phyloP scores from a whole-genome alignment of 306 rosid genomes.

The Acacia melanoxylon region DNA sequence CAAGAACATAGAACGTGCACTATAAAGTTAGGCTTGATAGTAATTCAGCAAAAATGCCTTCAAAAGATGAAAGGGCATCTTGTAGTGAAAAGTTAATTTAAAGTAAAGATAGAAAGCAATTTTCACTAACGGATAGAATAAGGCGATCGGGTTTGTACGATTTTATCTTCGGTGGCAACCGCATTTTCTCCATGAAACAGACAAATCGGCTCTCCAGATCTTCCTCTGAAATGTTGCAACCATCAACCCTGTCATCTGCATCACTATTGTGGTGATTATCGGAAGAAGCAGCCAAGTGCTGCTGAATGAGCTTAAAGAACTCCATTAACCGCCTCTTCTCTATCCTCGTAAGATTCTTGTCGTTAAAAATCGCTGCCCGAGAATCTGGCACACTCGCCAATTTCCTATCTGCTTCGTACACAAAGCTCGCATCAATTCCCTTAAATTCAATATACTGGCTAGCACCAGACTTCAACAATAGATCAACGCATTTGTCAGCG shows the following conservation, averaged over 20 bases:
- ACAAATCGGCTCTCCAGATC: conserved; percentile 79
- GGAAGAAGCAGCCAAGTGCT: conserved; percentile 50
- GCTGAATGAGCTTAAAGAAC: conserved; percentile 88
- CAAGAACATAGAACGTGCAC: conserved; percentile 1
- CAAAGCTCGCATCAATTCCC: conserved; percentile 63
- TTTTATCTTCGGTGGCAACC: conserved; percentile 80
- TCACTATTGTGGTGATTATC: conserved; percentile 11
- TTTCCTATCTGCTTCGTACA: conserved; percentile 52
- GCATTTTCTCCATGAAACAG: conserved; percentile 66
- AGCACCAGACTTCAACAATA: conserved; percentile 61
- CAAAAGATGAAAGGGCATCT: not conserved
- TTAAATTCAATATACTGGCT: conserved; percentile 72
- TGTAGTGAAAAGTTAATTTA: not conserved
- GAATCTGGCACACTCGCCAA: conserved; percentile 77
- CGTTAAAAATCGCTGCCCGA: conserved; percentile 86
- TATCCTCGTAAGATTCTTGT: conserved; percentile 59
- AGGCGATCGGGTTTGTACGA: conserved; percentile 59
- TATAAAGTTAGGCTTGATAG: not conserved
- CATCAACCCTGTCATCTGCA: conserved; percentile 35
- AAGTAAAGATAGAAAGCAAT: conserved; percentile 29
- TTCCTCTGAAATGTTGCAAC: conserved; percentile 57
- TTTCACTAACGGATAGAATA: conserved; percentile 52
- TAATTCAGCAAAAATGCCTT: conserved; percentile 12
- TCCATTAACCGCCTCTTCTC: conserved; percentile 88
- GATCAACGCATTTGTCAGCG: conserved; percentile 53